Conservation (phyloP, 2,329 filamentous ascomycete genomes). For the Alternaria dauci region DNA sequence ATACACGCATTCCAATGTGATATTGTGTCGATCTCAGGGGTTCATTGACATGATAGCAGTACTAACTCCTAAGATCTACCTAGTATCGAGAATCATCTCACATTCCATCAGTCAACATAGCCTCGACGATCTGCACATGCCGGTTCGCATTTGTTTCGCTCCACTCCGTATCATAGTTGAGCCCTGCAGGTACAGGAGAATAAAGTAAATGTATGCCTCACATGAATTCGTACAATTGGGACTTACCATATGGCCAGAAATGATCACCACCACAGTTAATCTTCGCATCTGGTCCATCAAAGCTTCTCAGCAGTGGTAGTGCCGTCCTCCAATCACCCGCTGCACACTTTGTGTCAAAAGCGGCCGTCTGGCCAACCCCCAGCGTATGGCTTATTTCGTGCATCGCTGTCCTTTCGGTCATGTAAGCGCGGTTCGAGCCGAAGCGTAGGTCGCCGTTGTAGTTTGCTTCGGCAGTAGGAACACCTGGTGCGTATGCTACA, state of each 20-base stretch:
- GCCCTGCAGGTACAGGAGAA: constrained; percentile 1
- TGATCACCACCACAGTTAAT: constrained; percentile 46
- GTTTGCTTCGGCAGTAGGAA: constrained; percentile 47
- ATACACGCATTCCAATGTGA: background rate
- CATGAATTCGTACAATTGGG: background rate
- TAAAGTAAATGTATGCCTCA: background rate
- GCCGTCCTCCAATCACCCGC: constrained; percentile 46
- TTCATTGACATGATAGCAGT: background rate
- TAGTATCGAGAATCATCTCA: constrained; percentile 6
- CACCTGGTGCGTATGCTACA: constrained; percentile 43
- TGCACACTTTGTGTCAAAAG: constrained; percentile 41
- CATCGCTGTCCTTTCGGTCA: constrained; percentile 48
- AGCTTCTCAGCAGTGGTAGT: constrained; percentile 41
- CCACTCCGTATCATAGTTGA: constrained; percentile 49
- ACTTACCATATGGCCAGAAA: constrained; percentile 44
- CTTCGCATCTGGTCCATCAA: constrained; percentile 39
- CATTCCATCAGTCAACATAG: constrained; percentile 47
- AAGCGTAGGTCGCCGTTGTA: constrained; percentile 49
- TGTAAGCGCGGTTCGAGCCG: constrained; percentile 44
- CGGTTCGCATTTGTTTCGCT: constrained; percentile 47
- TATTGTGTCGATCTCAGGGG: background rate
- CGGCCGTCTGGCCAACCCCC: constrained; percentile 45
- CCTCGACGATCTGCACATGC: constrained; percentile 45
- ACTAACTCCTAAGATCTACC: background rate
- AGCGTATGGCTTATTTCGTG: constrained; percentile 48